Evolutionary conservation across 768 basidiomycete species (phyloP).

Genomic region (Boletus pseudo-olivaceus): DNA sequence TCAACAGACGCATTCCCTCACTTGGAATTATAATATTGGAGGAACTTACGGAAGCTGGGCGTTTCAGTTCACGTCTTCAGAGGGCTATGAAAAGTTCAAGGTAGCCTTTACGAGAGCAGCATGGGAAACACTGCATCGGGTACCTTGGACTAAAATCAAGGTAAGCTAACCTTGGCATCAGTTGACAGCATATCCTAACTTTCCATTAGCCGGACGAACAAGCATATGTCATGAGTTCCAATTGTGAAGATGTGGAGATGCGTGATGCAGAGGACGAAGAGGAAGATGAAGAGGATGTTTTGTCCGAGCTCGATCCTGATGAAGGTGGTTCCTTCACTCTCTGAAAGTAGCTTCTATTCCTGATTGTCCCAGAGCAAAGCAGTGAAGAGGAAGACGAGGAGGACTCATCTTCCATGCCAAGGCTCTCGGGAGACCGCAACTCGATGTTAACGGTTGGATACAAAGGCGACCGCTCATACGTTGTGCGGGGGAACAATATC

Average conservation of each 20-base stretch:
- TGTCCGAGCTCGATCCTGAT: slow-evolving; percentile 60
- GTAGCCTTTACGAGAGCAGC: slow-evolving; percentile 61
- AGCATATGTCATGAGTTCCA: slow-evolving; percentile 73
- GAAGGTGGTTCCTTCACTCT: slow-evolving; percentile 43
- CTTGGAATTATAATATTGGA: slow-evolving; percentile 79
- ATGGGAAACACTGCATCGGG: slow-evolving; percentile 79
- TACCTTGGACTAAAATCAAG: slow-evolving; percentile 79
- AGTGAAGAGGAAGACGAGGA: slow-evolving; percentile 39
- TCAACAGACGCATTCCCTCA: slow-evolving; percentile 62
- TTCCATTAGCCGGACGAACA: slow-evolving; percentile 71
- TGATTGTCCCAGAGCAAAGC: slow-evolving; percentile 42
- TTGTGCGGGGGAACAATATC: slow-evolving; percentile 87
- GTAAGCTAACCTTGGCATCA: slow-evolving; percentile 34
- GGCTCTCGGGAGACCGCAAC: slow-evolving; percentile 64
- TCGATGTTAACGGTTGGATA: slow-evolving; percentile 91
- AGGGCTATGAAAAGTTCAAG: slow-evolving; percentile 59
- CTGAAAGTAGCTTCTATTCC: neutral
- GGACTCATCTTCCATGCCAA: slow-evolving; percentile 35
- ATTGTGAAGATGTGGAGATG: slow-evolving; percentile 87
- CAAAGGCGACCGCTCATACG: slow-evolving; percentile 92
- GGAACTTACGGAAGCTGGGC: slow-evolving; percentile 75
- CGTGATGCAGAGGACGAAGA: slow-evolving; percentile 68
- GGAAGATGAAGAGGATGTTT: slow-evolving; percentile 76
- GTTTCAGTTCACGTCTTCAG: slow-evolving; percentile 58
- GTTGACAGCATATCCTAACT: neutral